Conservation (phyloP, 805 yeast species). For the Candida loeiensis region DNA sequence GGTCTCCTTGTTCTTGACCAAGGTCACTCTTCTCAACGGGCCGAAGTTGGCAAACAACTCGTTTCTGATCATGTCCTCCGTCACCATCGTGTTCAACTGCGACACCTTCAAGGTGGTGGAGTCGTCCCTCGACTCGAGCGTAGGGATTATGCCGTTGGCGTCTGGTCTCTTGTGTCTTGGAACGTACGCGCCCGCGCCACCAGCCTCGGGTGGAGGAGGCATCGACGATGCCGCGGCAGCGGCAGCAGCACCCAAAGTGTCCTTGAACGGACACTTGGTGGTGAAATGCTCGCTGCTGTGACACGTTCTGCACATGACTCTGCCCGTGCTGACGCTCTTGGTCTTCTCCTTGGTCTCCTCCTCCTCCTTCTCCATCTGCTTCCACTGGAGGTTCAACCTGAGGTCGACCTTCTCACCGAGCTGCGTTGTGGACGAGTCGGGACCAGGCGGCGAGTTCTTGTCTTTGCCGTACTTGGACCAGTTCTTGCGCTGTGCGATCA, state of each 20-base stretch:
- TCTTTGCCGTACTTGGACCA: conserved; percentile 91
- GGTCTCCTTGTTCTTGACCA: conserved; percentile 89
- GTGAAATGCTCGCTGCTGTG: conserved; percentile 86
- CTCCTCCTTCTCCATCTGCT: conserved; percentile 70
- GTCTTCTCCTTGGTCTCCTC: conserved; percentile 49
- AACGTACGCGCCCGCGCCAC: conserved; percentile 36
- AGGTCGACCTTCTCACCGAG: conserved; percentile 80
- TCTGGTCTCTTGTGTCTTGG: conserved; percentile 46
- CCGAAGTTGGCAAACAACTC: conserved; percentile 69
- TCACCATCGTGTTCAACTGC: conserved; percentile 81
- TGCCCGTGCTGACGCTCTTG: conserved; percentile 43
- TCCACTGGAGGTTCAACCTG: conserved; percentile 73
- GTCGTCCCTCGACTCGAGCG: conserved; percentile 64
- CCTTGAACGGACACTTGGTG: conserved; percentile 92
- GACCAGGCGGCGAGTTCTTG: conserved; percentile 69
- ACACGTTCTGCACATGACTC: conserved; percentile 74
- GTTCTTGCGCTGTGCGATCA: conserved; percentile 80
- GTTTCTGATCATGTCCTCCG: conserved; percentile 73
- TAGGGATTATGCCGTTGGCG: conserved; percentile 39
- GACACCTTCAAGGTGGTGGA: conserved; percentile 84
- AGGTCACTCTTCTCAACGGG: conserved; percentile 67
- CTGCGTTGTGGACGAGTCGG: conserved; percentile 83
- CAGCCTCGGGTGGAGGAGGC: conserved; percentile 22
- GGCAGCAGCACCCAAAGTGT: conserved; percentile 61
- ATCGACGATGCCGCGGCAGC: conserved; percentile 42